These are phyloP conservation scores for Meripilus lineatus DNA, from an alignment of 1,284 basidiomycete species.

Conservation along the genomic window DNA sequence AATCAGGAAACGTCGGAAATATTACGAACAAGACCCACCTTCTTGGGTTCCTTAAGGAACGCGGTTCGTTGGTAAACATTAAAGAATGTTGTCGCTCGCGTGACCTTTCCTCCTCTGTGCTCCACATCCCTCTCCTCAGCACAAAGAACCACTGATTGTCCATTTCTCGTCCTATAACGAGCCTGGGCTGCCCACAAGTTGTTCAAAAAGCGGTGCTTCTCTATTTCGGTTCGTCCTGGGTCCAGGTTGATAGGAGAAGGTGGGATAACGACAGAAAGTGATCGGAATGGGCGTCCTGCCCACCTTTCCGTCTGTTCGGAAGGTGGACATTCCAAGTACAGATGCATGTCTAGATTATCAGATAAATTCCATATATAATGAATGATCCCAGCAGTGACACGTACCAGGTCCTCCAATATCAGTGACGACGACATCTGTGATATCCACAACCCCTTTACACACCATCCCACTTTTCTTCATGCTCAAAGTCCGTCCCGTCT, in stretches of 20 bases:
- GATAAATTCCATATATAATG: background rate
- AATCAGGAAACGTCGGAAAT: background rate
- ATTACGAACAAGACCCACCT: slow-evolving; percentile 42
- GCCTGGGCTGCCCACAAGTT: slow-evolving; percentile 86
- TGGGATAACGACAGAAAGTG: slow-evolving; percentile 67
- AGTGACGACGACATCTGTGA: slow-evolving; percentile 79
- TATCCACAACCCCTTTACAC: slow-evolving; percentile 83
- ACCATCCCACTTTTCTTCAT: slow-evolving; percentile 79
- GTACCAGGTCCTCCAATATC: slow-evolving; percentile 82
- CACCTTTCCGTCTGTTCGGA: slow-evolving; percentile 78
- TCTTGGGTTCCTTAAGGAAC: slow-evolving; percentile 70
- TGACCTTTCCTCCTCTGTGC: slow-evolving; percentile 51
- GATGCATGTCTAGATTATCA: slow-evolving; percentile 63
- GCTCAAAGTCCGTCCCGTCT: slow-evolving; percentile 50
- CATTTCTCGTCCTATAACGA: slow-evolving; percentile 62
- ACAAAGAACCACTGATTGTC: slow-evolving; percentile 61
- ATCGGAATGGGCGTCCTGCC: slow-evolving; percentile 78
- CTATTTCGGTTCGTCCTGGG: slow-evolving; percentile 52
- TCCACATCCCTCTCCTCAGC: slow-evolving; percentile 75
- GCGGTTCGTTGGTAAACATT: slow-evolving; percentile 78
- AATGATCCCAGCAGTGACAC: slow-evolving; percentile 4
- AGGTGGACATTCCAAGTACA: slow-evolving; percentile 79
- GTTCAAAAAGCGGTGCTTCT: slow-evolving; percentile 82
- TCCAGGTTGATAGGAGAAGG: slow-evolving; percentile 61
- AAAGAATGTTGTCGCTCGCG: slow-evolving; percentile 75